Evolutionary conservation across 108 stramenopile genomes (phyloP).

Genomic region (Pseudonitzschia pungens): DNA sequence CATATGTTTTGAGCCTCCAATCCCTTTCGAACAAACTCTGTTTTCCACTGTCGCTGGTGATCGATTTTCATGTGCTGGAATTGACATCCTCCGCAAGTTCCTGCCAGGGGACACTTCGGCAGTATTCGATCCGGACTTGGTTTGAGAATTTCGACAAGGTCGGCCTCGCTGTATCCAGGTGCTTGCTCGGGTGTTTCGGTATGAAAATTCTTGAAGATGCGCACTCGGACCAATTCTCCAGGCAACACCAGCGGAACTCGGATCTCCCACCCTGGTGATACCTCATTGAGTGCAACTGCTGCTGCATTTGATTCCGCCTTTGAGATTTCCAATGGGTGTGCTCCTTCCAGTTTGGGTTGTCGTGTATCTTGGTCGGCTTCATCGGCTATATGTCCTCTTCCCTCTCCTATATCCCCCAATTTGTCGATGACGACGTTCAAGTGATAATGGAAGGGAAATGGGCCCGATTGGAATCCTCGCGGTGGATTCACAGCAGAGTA

Average conservation of each 20-base stretch:
- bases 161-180: conserved; percentile 83
- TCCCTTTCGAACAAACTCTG: conserved; percentile 80
- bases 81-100: conserved; percentile 95
- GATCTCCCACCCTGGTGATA: conserved; percentile 71
- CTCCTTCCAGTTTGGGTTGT: conserved; percentile 4
- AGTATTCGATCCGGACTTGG: conserved; percentile 74
- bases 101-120: conserved; percentile 82
- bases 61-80: conserved; percentile 92
- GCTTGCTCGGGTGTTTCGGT: neutral
- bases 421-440: conserved; percentile 12
- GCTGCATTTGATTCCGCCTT: conserved; percentile 8
- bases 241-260: conserved; percentile 90
- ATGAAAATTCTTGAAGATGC: conserved; percentile 84
- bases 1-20: conserved; percentile 38
- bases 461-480: neutral
- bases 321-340: neutral
- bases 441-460: conserved; percentile 15
- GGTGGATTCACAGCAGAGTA: neutral
- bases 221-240: conserved; percentile 77
- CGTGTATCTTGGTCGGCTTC: conserved; percentile 1
- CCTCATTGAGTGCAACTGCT: neutral
- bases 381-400: conserved; percentile 7
- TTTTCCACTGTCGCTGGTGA: conserved; percentile 91
- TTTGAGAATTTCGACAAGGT: conserved; percentile 81
- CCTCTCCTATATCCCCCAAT: conserved; percentile 8